These are phyloP conservation scores for Trichoderma sp. DNA, from an alignment of 2,329 filamentous ascomycete species.

Conservation along the genomic window DNA sequence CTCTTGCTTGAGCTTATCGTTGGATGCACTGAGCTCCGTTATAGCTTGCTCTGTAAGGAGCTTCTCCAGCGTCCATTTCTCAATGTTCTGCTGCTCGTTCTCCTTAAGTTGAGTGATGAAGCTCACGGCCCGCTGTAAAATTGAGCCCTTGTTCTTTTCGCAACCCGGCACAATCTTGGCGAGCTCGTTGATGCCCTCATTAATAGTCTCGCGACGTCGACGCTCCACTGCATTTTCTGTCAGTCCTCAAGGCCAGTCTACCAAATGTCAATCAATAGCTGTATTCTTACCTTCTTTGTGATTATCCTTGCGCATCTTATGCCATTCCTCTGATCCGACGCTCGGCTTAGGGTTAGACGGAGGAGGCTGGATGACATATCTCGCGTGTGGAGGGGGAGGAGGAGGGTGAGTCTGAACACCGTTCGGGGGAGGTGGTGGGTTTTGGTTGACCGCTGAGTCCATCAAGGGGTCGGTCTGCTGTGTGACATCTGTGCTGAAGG, in stretches of 20 bases:
- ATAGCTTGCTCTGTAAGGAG: conserved; percentile 87
- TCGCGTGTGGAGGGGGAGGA: conserved; percentile 35
- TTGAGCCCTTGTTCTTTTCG: conserved; percentile 98
- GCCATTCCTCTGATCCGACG: conserved; percentile 98
- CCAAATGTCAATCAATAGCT: too few relatives aligned
- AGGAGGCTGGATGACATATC: conserved; percentile 44
- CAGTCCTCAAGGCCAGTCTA: neutral
- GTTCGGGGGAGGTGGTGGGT: conserved; percentile 45
- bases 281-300: conserved; percentile 86
- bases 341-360: conserved; percentile 70
- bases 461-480: conserved; percentile 40
- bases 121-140: conserved; percentile 87
- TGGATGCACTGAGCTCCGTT: conserved; percentile 81
- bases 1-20: conserved; percentile 83
- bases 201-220: conserved; percentile 94
- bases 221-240: conserved; percentile 72
- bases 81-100: conserved; percentile 90
- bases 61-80: conserved; percentile 93
- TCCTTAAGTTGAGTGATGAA: conserved; percentile 96
- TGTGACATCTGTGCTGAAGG: conserved; percentile 42
- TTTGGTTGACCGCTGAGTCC: conserved; percentile 38
- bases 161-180: conserved; percentile 97
- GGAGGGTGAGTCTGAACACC: conserved; percentile 41
- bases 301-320: conserved; percentile 94
- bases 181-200: conserved; percentile 97